Conservation (phyloP, 139 green algal species). For the Eudorina sp. region DNA sequence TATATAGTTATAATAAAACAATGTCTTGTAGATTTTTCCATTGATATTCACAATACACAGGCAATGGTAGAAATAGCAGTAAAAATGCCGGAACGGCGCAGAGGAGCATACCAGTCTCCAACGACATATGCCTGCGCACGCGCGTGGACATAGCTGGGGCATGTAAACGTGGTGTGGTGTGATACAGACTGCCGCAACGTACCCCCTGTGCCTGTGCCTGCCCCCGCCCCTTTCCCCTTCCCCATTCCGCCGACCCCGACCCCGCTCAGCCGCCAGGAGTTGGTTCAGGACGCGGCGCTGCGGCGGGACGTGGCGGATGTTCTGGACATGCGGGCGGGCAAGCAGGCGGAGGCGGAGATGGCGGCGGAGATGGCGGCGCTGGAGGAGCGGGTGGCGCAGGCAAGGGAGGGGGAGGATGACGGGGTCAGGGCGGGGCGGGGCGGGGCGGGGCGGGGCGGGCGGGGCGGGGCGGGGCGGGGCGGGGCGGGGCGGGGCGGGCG, state of each 20-base stretch:
- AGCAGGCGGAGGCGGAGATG: slow-evolving; percentile 25
- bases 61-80: too few relatives aligned
- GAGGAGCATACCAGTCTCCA: too few relatives aligned
- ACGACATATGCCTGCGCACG: too few relatives aligned
- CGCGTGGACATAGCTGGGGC: too few relatives aligned
- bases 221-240: not conserved
- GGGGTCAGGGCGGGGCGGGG: not conserved
- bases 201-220: not conserved
- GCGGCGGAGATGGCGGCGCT: slow-evolving; percentile 11
- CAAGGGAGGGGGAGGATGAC: not conserved
- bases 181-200: too few relatives aligned
- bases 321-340: slow-evolving; percentile 47
- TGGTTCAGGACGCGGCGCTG: not conserved
- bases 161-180: too few relatives aligned
- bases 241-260: not conserved
- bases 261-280: not conserved
- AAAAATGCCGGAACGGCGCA: too few relatives aligned
- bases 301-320: slow-evolving; percentile 35
- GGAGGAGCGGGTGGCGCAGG: slow-evolving; percentile 36
- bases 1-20: too few relatives aligned
- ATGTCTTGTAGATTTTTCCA: too few relatives aligned
- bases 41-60: too few relatives aligned
- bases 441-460: not conserved
- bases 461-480: not conserved
- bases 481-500: too few relatives aligned